These are phyloP conservation scores for Magnolia kwangsiensis DNA, from an alignment of 164 flowering plant genomes.

Conservation along the genomic window DNA sequence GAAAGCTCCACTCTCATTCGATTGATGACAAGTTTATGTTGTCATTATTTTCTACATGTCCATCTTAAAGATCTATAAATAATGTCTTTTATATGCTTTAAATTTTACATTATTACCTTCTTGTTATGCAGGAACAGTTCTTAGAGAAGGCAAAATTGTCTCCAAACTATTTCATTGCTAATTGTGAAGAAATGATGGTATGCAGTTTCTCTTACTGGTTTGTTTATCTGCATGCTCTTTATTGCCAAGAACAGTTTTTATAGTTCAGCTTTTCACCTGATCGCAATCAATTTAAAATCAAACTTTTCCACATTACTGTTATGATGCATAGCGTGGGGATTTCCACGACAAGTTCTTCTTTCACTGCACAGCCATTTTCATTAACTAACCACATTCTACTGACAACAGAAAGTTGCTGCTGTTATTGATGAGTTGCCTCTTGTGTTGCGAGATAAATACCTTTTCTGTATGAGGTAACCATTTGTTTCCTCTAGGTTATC, in stretches of 20 bases:
- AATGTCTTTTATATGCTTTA: background rate
- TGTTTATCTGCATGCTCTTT: constrained; percentile 1
- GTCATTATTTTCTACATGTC: background rate
- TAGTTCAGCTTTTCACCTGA: background rate
- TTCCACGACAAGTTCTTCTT: background rate
- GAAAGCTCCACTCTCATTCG: background rate
- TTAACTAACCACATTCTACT: constrained; percentile 6
- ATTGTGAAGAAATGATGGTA: constrained; percentile 86
- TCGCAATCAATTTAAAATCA: background rate
- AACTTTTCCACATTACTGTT: background rate
- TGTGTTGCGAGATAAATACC: constrained; percentile 73
- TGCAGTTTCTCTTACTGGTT: constrained; percentile 12
- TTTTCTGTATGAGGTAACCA: constrained; percentile 77
- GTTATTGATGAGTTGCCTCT: constrained; percentile 82
- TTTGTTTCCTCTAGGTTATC: background rate
- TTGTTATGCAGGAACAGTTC: constrained; percentile 64
- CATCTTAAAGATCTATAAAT: background rate
- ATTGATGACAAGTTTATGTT: background rate
- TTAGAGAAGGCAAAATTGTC: constrained; percentile 77
- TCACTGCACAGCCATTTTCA: background rate
- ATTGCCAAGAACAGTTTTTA: background rate
- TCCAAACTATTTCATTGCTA: constrained; percentile 64
- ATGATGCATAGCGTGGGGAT: background rate
- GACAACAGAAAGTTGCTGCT: constrained; percentile 77
- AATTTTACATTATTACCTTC: background rate